Conservation (phyloP, 176 grass and related monocot genomes). For the Oryza australiensis region DNA sequence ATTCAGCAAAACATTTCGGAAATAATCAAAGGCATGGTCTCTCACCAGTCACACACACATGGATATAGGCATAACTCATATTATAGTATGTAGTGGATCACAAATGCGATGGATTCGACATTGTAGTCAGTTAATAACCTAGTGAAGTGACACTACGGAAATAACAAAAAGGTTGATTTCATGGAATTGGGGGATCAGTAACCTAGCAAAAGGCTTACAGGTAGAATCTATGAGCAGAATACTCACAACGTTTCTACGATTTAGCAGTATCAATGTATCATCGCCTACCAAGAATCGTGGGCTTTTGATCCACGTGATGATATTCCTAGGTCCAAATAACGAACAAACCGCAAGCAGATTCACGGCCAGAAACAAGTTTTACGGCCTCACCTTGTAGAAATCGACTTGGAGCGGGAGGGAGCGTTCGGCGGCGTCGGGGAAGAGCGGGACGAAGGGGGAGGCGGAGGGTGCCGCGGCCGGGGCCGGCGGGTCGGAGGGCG, state of each 20-base stretch:
- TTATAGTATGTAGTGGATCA: background rate
- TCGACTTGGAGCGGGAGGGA: constrained; percentile 68
- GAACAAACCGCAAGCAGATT: background rate
- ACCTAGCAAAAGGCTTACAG: background rate
- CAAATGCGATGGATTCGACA: background rate
- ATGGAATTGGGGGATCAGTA: background rate
- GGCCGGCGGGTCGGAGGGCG: constrained; percentile 27
- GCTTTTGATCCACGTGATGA: background rate
- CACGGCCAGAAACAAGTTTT: background rate
- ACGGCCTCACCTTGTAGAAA: constrained; percentile 71
- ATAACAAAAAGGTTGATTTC: background rate
- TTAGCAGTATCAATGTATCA: background rate
- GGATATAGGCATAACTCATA: background rate
- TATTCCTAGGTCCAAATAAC: background rate
- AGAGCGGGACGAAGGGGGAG: constrained; percentile 52
- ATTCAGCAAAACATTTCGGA: background rate
- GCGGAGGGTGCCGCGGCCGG: constrained; percentile 12
- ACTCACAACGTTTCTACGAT: background rate
- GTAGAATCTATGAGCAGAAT: background rate
- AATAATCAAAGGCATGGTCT: background rate
- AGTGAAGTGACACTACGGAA: background rate
- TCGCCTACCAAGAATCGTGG: background rate
- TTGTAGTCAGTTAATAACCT: background rate
- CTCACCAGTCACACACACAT: background rate
- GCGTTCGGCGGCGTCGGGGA: constrained; percentile 58